Conservation (phyloP, 1,284 basidiomycete species). For the Ganoderma lingzhi region DNA sequence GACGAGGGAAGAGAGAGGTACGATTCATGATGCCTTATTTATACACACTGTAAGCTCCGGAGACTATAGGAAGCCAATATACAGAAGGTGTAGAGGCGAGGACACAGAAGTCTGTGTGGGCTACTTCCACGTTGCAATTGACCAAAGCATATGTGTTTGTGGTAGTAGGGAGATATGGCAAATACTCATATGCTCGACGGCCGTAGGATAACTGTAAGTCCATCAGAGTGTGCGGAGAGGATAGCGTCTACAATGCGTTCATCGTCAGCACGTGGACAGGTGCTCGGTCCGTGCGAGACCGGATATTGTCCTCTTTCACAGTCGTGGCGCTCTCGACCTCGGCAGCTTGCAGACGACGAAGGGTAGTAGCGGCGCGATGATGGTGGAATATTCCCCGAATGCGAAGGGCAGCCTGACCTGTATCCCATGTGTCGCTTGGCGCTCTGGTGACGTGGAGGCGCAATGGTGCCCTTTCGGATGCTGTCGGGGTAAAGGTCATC, state of each 20-base stretch:
- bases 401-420: constrained; percentile 4
- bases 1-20: too few species aligned
- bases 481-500: constrained; percentile 23
- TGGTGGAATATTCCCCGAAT: constrained; percentile 13
- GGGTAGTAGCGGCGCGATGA: constrained; percentile 17
- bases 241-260: constrained; percentile 74
- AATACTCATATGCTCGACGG: constrained; percentile 28
- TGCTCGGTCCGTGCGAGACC: constrained; percentile 17
- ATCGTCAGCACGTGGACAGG: constrained; percentile 35
- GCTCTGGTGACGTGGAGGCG: constrained; percentile 34
- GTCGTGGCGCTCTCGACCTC: constrained; percentile 24
- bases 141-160: not conserved
- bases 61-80: too few species aligned
- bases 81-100: too few species aligned
- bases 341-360: constrained; percentile 13
- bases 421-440: constrained; percentile 18
- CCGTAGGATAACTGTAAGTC: constrained; percentile 78
- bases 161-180: too few species aligned
- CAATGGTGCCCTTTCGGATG: constrained; percentile 36
- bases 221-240: constrained; percentile 83
- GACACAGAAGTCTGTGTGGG: too few species aligned
- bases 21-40: too few species aligned
- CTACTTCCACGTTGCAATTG: too few species aligned
- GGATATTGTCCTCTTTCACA: constrained; percentile 22
- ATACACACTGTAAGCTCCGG: too few species aligned